phyloP scores from a whole-genome alignment of 192 early-diverging fungal genomes.

The Podila epicladia region DNA sequence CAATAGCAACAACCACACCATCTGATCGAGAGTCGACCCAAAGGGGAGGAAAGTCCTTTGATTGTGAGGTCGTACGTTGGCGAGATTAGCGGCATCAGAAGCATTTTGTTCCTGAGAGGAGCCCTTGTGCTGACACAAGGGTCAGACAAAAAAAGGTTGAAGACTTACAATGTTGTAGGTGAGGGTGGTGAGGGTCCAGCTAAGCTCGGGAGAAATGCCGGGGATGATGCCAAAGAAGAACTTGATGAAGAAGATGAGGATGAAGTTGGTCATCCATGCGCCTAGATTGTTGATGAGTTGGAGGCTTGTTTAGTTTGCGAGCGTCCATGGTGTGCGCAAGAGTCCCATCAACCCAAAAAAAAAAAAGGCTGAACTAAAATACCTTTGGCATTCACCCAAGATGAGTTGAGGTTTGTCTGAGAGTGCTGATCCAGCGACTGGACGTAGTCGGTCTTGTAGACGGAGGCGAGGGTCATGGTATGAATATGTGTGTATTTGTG shows the following conservation, averaged over 20 bases:
- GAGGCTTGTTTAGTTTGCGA: not conserved
- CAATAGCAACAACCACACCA: no score
- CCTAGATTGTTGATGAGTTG: conserved; percentile 63
- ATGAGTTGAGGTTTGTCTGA: conserved; percentile 69
- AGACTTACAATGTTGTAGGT: conserved; percentile 85
- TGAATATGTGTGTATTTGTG: not conserved
- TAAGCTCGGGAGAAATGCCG: conserved; percentile 88
- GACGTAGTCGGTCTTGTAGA: conserved; percentile 53
- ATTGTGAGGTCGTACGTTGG: no score
- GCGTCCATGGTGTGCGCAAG: conserved; percentile 6
- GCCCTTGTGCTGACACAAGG: no score
- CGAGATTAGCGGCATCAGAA: no score
- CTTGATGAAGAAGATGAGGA: conserved; percentile 84
- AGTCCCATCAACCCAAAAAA: not conserved
- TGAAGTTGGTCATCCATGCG: conserved; percentile 90
- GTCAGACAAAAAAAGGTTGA: no score
- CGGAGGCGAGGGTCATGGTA: conserved; percentile 44
- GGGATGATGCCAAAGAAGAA: conserved; percentile 87
- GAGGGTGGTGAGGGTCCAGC: conserved; percentile 97
- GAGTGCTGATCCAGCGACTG: conserved; percentile 64
- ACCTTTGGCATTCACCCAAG: conserved; percentile 72
- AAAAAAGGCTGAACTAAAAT: not conserved
- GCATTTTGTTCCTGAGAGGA: no score
- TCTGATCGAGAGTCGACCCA: no score
- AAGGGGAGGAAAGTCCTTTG: no score